Conservation (phyloP, 1,139 yeast species). For the Blastobotrys illinoisensis region DNA sequence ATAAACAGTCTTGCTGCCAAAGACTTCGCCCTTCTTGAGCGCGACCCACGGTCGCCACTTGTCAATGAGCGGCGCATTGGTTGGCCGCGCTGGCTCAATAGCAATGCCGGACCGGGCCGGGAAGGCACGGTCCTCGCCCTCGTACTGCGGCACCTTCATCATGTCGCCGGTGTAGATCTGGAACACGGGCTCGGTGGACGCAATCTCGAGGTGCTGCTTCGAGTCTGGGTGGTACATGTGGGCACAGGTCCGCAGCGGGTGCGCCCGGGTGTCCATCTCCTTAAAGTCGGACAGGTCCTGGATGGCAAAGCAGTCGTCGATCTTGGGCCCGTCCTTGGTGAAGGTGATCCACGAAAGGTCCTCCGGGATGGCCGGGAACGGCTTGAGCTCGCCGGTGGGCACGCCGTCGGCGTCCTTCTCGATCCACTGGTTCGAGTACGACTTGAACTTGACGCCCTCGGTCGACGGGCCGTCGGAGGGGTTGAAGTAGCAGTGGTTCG, state of each 20-base stretch:
- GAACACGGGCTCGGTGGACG: constrained; percentile 62
- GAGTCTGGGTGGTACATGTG: constrained; percentile 48
- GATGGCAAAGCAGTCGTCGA: constrained; percentile 52
- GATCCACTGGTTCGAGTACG: constrained; percentile 34
- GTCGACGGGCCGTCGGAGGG: constrained; percentile 31
- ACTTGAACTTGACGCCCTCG: constrained; percentile 30
- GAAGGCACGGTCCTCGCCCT: constrained; percentile 33
- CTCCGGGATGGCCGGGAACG: constrained; percentile 28
- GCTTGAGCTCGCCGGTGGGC: constrained; percentile 48
- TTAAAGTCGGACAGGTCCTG: constrained; percentile 26
- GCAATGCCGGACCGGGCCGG: constrained; percentile 54
- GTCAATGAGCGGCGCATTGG: constrained; percentile 48
- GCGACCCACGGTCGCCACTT: constrained; percentile 50
- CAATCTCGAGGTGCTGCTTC: constrained; percentile 39
- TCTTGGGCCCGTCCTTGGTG: constrained; percentile 34
- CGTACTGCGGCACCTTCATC: constrained; percentile 34
- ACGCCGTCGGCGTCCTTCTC: constrained; percentile 37
- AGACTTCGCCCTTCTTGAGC: constrained; percentile 47
- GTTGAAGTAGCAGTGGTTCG: constrained; percentile 63
- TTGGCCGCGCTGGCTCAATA: constrained; percentile 57
- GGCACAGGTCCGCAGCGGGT: constrained; percentile 37
- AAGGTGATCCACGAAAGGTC: constrained; percentile 26
- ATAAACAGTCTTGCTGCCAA: constrained; percentile 49
- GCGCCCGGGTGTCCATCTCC: constrained; percentile 40
- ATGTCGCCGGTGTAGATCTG: constrained; percentile 63